Percentiles rank a stretch among this genome's conserved stretches.
phyloP scores from a whole-genome alignment of 2,329 filamentous ascomycete genomes.

The Colletotrichum musae region DNA sequence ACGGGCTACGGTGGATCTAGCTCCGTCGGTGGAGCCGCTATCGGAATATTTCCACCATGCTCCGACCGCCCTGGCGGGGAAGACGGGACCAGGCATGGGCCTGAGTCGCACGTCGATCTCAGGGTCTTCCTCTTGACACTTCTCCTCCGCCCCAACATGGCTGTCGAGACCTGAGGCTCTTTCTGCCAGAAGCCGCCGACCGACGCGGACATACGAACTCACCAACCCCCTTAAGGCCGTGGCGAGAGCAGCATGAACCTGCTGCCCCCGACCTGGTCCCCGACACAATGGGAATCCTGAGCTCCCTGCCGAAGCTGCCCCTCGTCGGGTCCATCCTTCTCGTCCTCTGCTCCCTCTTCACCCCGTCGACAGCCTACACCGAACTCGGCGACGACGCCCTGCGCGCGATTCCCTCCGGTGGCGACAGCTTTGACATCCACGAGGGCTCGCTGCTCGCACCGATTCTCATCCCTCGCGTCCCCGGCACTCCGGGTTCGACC shows the following conservation, averaged over 20 bases:
- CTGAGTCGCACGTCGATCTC: slow-evolving; percentile 35
- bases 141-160: slow-evolving; percentile 21
- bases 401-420: slow-evolving; percentile 78
- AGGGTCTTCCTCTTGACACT: slow-evolving; percentile 23
- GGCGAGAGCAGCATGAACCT: slow-evolving; percentile 35
- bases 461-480: slow-evolving; percentile 89
- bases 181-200: slow-evolving; percentile 28
- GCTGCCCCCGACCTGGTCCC: slow-evolving; percentile 31
- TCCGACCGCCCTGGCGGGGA: slow-evolving; percentile 35
- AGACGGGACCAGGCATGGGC: slow-evolving; percentile 26
- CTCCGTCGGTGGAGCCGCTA: slow-evolving; percentile 33
- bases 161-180: slow-evolving; percentile 18
- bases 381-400: slow-evolving; percentile 83
- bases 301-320: slow-evolving; percentile 37
- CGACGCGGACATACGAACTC: neutral
- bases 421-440: slow-evolving; percentile 83
- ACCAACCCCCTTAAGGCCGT: neutral
- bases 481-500: slow-evolving; percentile 83
- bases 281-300: slow-evolving; percentile 37
- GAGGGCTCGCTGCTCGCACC: slow-evolving; percentile 84
- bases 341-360: slow-evolving; percentile 44
- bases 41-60: slow-evolving; percentile 36
- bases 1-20: slow-evolving; percentile 7
- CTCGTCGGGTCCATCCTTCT: slow-evolving; percentile 40
- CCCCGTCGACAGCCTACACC: slow-evolving; percentile 56